A percentile compares a stretch with the other conserved stretches of the same genome.
These are phyloP conservation scores for Lachnellula occidentalis DNA, from an alignment of 2,329 filamentous ascomycete genomes.

Conservation along the genomic window DNA sequence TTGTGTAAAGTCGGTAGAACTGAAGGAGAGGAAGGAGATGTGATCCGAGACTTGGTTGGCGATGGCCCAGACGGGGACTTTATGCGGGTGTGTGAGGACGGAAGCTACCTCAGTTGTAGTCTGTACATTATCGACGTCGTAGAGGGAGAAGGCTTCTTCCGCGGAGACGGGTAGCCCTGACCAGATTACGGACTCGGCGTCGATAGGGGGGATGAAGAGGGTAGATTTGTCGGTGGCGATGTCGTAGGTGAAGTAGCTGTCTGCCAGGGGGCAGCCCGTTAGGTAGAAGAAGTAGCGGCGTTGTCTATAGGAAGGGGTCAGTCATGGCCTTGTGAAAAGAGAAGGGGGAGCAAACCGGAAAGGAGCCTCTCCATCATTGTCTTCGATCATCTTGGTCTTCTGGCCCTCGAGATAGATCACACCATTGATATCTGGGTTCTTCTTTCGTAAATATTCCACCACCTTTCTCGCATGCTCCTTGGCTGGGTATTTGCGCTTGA, in stretches of 20 bases:
- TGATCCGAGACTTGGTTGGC: conserved; percentile 68
- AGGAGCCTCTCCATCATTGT: conserved; percentile 76
- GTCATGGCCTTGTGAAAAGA: background rate
- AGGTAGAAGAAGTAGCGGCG: conserved; percentile 94
- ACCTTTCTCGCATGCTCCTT: conserved; percentile 83
- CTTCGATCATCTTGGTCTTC: conserved; percentile 75
- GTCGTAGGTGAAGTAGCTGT: conserved; percentile 78
- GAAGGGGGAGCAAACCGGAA: conserved; percentile 55
- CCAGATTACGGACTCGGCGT: conserved; percentile 91
- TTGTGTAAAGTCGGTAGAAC: conserved; percentile 51
- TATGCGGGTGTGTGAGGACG: conserved; percentile 41
- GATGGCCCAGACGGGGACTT: conserved; percentile 63
- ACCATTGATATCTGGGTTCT: conserved; percentile 60
- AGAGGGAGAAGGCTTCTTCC: conserved; percentile 68
- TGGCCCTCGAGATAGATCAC: conserved; percentile 86
- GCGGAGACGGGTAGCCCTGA: conserved; percentile 75
- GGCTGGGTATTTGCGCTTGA: conserved; percentile 68
- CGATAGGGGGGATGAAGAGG: conserved; percentile 84
- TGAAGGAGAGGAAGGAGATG: conserved; percentile 66
- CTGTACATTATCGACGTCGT: conserved; percentile 75
- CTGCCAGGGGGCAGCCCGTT: conserved; percentile 74
- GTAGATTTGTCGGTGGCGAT: conserved; percentile 67
- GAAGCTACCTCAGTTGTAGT: conserved; percentile 70
- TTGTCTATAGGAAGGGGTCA: conserved; percentile 50
- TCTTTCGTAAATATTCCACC: conserved; percentile 67